Evolutionary conservation across 352 stramenopile species (phyloP), one percentile per base, ranked within the genome.

Genomic region (Phytophthora pisi): DNA sequence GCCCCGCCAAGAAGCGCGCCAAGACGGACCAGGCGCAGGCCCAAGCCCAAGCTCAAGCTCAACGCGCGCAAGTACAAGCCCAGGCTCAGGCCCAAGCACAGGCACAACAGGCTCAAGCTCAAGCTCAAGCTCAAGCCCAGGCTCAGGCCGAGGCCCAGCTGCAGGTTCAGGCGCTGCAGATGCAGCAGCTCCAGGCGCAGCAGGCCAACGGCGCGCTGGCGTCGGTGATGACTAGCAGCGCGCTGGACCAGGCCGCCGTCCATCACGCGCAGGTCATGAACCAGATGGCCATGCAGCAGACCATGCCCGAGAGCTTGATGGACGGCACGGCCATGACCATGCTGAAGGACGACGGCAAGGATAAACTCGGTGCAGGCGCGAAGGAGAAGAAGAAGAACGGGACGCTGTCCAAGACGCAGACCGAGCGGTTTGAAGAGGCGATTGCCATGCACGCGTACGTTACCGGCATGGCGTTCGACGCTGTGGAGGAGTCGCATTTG

Each of bases 381-480:
- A 88, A 85, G 30, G 80, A 89, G 18, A 75, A 77, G 42, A 86
- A 78, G 51, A 75, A 79, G 52, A 86, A 85, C 24, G 72, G 66
- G n/a, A 52, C 70, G 18, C 72, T 95, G 13, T 80, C 81, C 3
- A 95, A 88, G 62, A 73, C 64, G 16, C 84, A 93, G 72, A 75
- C 72, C 26, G 86, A 92, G n/a, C 74, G 81, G 16, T 75, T 94
- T 58, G 86, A 95, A 23, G 86, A 95, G 53, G 84, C 82, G 24
- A 62, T 95, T 34, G 86, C 86, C 34, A 95, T 93, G 86, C 86
- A 95, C 64, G 81, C 81, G 18, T 95, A 89, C 49, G 83, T 88
- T 51, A 93, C 84, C 11, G 86, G 86, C 11, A 92, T 92, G 80
- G 66, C 81, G 31, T 92, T 95, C 57, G 86, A 95, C 16, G 80